Evolutionary conservation across 2,329 filamentous ascomycete species (phyloP), one percentile per base, ranked within the genome.

Genomic region (Beauveria varroae): DNA sequence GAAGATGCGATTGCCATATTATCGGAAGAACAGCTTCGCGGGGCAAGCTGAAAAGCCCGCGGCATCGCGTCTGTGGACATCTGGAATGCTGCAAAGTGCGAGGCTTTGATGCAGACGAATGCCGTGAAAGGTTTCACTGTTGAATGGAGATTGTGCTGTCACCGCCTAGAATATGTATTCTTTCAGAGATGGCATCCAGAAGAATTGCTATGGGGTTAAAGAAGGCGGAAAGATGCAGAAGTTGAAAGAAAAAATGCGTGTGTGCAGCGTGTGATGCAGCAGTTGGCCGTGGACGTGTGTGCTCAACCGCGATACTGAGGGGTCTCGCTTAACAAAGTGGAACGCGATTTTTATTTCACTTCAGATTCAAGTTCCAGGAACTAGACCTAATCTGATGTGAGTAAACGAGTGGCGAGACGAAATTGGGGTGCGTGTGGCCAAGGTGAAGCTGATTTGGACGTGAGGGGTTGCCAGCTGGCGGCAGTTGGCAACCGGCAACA

Each of bases 381-480:
- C 28, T 30, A 18, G 4, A 9, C 2, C 6, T 3, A 24, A 3
- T 14, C 16, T 49, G 14, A 49, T 16, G 18, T n/a, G 30, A 47
- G 28, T 20, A 1, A 26, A 43, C 14, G 22, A 52, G 24, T 41
- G 47, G 57, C 24, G 55, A 52, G 47, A 40, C 24, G 44, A 34
- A 59, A 34, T 44, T 43, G 18, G 9, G 26, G 47, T 26, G 26
- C 24, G 18, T 43, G 46, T 40, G 46, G 56, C 46, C 56, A 22
- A 58, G 14, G 46, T 59, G 57, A 59, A 59, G 37, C 37, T 59
- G 57, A 59, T 52, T 59, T 52, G 47, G 30, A 34, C 34, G 57
- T 59, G 57, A 59, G 57, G 57, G 57, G 57, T 37, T 59, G 57
- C 47, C 57, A 59, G 57, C 57, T 59, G 57, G 57, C 57, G 16